Evolutionary conservation across 1,139 yeast genomes (phyloP), one percentile per base, ranked within the genome.

Genomic region (Groenewaldozyma sp.): DNA sequence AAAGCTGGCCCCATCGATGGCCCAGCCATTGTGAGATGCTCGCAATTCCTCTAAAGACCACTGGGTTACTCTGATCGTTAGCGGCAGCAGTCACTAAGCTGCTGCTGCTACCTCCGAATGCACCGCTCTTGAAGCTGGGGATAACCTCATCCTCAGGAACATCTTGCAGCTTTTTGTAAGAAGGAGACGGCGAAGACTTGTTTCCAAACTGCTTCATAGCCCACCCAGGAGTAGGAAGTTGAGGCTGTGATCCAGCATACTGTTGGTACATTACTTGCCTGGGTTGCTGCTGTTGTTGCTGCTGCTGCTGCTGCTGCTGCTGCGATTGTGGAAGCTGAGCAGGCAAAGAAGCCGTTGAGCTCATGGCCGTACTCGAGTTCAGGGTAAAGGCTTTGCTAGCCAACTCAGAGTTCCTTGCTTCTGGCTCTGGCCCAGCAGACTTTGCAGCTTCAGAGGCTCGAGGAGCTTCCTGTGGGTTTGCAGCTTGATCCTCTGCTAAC

Each of bases 101-200:
- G n/a, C n/a, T n/a, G n/a, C 4, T 9, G 11, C 11, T 20, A 11
- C 32, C 32, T 16, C 19, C 38, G 42, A n/a, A 36, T 52, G n/a
- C 46, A 43, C 27, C 51, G 46, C 35, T 50, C 54, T 51, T 60
- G 17, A 27, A 35, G 17, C 36, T 19, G 10, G 48, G 39, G 26
- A 33, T 35, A 11, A 52, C 47, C 13, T 45, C 37, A 14, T 39
- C 40, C 21, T 48, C 53, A 2, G 52, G 46, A 10, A 48, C 57
- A 28, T 59, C 66, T 17, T 51, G 68, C 39, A 88, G 61, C 51
- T 88, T 88, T 56, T 88, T 88, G 27, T 10, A 9, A 18, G 9
- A 6, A 5, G 22, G 11, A 29, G 18, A 7, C 7, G 31, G 31
- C 6, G 33, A 29, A 5, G 22, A 16, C 17, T 21, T 29, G 18